Evolutionary conservation across 805 yeast genomes (phyloP).

Genomic region (Ogataea paradorogensis): DNA sequence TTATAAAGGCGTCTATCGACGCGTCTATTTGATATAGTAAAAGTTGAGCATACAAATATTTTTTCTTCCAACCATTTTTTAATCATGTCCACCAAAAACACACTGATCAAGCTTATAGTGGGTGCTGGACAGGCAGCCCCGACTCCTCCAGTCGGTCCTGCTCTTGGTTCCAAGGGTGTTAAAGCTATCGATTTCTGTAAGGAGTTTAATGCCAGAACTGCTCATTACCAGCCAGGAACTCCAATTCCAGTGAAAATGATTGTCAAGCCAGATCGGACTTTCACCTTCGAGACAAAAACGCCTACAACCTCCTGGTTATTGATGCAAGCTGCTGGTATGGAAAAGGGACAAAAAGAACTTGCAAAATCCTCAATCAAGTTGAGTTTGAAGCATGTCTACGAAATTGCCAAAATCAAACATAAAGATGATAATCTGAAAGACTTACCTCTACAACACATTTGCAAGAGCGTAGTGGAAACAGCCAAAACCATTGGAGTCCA

Average conservation of each 20-base stretch:
- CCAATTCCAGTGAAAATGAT: constrained; percentile 87
- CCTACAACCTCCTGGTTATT: constrained; percentile 91
- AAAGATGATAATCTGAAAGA: constrained; percentile 76
- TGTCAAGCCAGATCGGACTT: constrained; percentile 90
- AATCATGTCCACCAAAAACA: constrained; percentile 42
- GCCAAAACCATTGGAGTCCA: constrained; percentile 88
- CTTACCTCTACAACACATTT: constrained; percentile 68
- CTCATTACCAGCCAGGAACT: constrained; percentile 76
- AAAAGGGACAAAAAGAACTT: constrained; percentile 73
- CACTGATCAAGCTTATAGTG: constrained; percentile 82
- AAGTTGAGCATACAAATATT: background rate
- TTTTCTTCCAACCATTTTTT: constrained; percentile 1
- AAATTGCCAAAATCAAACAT: constrained; percentile 90
- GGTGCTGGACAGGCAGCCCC: constrained; percentile 99
- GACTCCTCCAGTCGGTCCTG: constrained; percentile 99
- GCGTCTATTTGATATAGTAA: background rate
- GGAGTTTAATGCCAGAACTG: constrained; percentile 96
- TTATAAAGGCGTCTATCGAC: constrained; percentile 5
- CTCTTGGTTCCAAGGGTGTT: constrained; percentile 96
- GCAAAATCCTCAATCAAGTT: constrained; percentile 45
- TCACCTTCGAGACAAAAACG: constrained; percentile 79
- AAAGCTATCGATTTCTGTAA: constrained; percentile 98
- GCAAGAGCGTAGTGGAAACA: constrained; percentile 79
- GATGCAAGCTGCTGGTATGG: constrained; percentile 73
- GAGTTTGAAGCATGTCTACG: constrained; percentile 86